These are phyloP conservation scores for Penicillium sp. DNA, from an alignment of 2,329 filamentous ascomycete species.

Conservation along the genomic window DNA sequence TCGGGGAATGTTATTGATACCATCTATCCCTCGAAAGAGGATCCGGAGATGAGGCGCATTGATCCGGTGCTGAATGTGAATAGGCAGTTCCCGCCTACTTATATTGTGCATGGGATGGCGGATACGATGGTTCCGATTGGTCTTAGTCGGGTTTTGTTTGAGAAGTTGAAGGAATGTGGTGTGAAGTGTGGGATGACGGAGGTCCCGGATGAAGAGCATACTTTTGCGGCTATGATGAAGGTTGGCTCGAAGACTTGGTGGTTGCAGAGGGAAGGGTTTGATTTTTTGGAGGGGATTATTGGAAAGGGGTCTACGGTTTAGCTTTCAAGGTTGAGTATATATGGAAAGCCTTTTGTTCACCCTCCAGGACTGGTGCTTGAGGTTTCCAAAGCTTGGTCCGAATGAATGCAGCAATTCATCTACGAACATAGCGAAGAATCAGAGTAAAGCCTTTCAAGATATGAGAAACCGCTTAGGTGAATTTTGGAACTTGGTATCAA, in stretches of 20 bases:
- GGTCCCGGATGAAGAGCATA: conserved; percentile 46
- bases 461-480: too few relatives aligned
- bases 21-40: conserved; percentile 28
- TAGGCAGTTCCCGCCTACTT: conserved; percentile 40
- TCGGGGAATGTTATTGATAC: conserved; percentile 40
- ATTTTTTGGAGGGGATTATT: conserved; percentile 41
- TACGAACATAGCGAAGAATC: too few relatives aligned
- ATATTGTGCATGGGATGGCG: conserved; percentile 44
- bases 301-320: conserved; percentile 11
- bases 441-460: too few relatives aligned
- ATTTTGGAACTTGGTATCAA: too few relatives aligned
- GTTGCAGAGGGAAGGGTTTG: conserved; percentile 43
- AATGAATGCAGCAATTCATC: too few relatives aligned
- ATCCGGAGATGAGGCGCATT: conserved; percentile 22
- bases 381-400: too few relatives aligned
- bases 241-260: conserved; percentile 38
- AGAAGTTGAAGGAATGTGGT: conserved; percentile 26
- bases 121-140: conserved; percentile 44
- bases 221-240: conserved; percentile 46
- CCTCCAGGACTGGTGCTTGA: too few relatives aligned
- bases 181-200: conserved; percentile 40
- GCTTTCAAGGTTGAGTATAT: background rate
- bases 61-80: conserved; percentile 40
- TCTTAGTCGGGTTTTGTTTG: conserved; percentile 36
- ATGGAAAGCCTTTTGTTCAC: background rate